Evolutionary conservation across 768 basidiomycete genomes (phyloP).

Genomic region (Chiua virens): DNA sequence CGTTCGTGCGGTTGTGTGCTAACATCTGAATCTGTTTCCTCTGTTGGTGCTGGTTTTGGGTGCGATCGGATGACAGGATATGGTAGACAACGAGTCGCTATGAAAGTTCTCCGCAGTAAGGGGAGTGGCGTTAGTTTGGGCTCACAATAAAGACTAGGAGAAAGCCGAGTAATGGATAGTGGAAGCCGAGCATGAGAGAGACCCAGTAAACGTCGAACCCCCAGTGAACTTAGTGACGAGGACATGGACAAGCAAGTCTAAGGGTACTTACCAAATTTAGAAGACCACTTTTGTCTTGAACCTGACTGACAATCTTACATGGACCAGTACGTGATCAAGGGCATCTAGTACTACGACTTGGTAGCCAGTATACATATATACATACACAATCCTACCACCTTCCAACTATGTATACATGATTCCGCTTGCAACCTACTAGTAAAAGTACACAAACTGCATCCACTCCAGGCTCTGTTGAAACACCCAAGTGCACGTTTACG

Average conservation of each 20-base stretch:
- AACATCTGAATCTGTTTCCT: neutral
- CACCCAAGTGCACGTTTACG: too few species aligned
- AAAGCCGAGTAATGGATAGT: neutral
- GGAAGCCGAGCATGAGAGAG: conserved; percentile 7
- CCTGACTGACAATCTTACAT: too few species aligned
- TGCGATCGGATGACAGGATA: conserved; percentile 4
- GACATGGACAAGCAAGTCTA: conserved; percentile 10
- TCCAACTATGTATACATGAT: too few species aligned
- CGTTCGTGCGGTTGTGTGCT: conserved; percentile 20
- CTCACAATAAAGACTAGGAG: neutral
- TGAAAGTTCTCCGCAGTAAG: conserved; percentile 8
- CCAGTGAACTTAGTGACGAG: conserved; percentile 38
- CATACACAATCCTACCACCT: too few species aligned
- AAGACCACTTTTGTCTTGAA: neutral
- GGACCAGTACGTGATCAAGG: too few species aligned
- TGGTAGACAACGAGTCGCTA: conserved; percentile 9
- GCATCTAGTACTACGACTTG: too few species aligned
- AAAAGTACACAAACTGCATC: too few species aligned
- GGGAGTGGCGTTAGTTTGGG: neutral
- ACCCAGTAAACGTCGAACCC: conserved; percentile 1
- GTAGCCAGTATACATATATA: too few species aligned
- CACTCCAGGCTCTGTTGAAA: too few species aligned
- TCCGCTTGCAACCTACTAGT: too few species aligned
- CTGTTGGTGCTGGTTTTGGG: conserved; percentile 5
- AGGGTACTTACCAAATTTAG: conserved; percentile 14